Percentiles rank a stretch among this genome's conserved stretches.
Conservation (phyloP, 805 yeast genomes). For the Nakazawaea holstii region DNA sequence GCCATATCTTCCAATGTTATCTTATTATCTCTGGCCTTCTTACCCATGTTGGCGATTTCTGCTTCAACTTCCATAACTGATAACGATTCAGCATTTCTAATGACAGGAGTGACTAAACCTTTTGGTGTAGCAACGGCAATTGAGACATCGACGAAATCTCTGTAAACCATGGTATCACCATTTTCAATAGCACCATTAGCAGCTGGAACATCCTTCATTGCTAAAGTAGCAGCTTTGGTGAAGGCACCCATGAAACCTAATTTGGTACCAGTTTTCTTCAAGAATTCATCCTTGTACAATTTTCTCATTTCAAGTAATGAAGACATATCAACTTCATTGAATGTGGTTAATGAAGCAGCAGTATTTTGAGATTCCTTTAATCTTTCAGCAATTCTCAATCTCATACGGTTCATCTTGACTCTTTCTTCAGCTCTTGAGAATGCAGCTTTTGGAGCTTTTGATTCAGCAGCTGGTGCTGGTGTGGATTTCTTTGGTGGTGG, state of each 20-base stretch:
- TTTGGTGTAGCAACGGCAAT: conserved; percentile 98
- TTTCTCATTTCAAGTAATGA: conserved; percentile 90
- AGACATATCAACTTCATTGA: conserved; percentile 97
- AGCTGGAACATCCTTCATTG: conserved; percentile 91
- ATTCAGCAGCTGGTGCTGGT: conserved; percentile 27
- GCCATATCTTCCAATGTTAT: conserved; percentile 97
- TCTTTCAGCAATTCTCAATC: conserved; percentile 97
- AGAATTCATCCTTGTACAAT: conserved; percentile 91
- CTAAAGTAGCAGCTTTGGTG: conserved; percentile 88
- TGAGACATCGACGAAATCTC: conserved; percentile 94
- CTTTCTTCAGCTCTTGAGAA: conserved; percentile 85
- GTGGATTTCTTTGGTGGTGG: conserved; percentile 10
- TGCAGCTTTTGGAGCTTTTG: conserved; percentile 31
- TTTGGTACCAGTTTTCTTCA: conserved; percentile 90
- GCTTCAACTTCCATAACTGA: conserved; percentile 85
- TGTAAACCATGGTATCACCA: conserved; percentile 87
- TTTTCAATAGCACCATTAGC: conserved; percentile 92
- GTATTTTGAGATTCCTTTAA: conserved; percentile 99
- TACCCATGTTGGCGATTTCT: conserved; percentile 76
- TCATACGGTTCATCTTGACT: conserved; percentile 99
- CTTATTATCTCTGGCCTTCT: conserved; percentile 95
- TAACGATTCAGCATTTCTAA: conserved; percentile 92
- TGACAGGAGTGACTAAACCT: conserved; percentile 97
- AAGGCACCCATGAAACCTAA: conserved; percentile 99
- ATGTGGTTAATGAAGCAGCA: conserved; percentile 95